These are phyloP conservation scores for Ormosia emarginata DNA, from an alignment of 306 rosid species.

Conservation along the genomic window DNA sequence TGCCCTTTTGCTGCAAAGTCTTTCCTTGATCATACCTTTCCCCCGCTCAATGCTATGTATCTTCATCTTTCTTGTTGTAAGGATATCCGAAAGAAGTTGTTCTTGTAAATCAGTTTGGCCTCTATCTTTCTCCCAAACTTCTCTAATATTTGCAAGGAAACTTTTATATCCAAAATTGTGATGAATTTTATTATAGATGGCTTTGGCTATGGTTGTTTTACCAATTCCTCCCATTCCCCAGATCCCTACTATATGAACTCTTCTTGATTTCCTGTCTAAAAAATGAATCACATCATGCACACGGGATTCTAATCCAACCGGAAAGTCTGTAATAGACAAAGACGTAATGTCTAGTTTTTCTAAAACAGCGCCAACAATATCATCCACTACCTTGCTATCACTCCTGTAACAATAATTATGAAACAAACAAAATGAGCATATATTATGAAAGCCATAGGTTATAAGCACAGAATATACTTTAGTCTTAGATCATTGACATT, in stretches of 20 bases:
- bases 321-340: neutral
- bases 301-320: slow-evolving; percentile 11
- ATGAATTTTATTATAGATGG: neutral
- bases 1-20: neutral
- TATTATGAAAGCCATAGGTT: no score
- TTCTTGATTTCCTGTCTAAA: neutral
- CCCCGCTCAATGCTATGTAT: neutral
- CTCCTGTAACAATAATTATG: neutral
- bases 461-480: no score
- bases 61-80: neutral
- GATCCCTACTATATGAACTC: neutral
- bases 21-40: neutral
- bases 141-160: neutral
- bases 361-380: neutral
- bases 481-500: no score
- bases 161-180: neutral
- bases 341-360: neutral
- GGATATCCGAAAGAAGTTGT: neutral
- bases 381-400: no score
- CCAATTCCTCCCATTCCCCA: slow-evolving; percentile 26
- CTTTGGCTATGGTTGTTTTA: slow-evolving; percentile 26
- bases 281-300: neutral
- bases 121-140: neutral
- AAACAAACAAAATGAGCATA: neutral
- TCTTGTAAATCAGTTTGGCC: slow-evolving; percentile 1